Conservation (phyloP, 345 rosid genomes). For the Punica granatum region DNA sequence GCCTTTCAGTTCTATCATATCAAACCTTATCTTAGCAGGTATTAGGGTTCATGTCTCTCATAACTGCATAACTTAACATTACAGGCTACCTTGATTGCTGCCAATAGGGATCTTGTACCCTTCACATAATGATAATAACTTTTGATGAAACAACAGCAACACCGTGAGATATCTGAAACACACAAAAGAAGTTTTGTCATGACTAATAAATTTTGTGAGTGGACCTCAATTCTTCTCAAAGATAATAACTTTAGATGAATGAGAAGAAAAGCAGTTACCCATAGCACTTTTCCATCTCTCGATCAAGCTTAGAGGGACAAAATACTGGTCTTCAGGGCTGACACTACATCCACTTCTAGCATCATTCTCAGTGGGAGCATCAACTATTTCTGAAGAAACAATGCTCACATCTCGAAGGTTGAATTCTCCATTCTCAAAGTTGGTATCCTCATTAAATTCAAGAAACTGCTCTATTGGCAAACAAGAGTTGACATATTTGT, state of each 20-base stretch:
- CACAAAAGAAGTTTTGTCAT: slow-evolving; percentile 19
- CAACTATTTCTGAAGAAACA: slow-evolving; percentile 19
- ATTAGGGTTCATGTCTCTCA: neutral
- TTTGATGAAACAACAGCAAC: slow-evolving; percentile 96
- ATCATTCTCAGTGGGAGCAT: slow-evolving; percentile 21
- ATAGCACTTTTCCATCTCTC: slow-evolving; percentile 97
- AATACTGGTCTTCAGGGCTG: slow-evolving; percentile 33
- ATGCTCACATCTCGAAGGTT: slow-evolving; percentile 10
- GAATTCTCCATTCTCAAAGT: slow-evolving; percentile 21
- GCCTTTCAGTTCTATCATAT: neutral
- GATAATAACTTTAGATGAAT: slow-evolving; percentile 2
- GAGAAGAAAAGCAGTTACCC: slow-evolving; percentile 55
- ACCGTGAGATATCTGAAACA: slow-evolving; percentile 57
- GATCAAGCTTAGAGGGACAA: slow-evolving; percentile 62
- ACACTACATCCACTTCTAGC: slow-evolving; percentile 22
- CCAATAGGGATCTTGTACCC: slow-evolving; percentile 93
- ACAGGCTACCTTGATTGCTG: slow-evolving; percentile 56
- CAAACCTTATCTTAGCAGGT: neutral
- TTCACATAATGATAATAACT: slow-evolving; percentile 88
- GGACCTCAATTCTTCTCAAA: neutral
- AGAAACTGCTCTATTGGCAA: slow-evolving; percentile 69
- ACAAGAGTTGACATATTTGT: slow-evolving; percentile 50
- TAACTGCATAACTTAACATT: slow-evolving; percentile 3
- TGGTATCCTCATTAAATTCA: slow-evolving; percentile 29
- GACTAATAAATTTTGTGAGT: neutral